These are phyloP conservation scores for Stentor roeselii DNA, from an alignment of 73 alveolate genomes.

Conservation along the genomic window DNA sequence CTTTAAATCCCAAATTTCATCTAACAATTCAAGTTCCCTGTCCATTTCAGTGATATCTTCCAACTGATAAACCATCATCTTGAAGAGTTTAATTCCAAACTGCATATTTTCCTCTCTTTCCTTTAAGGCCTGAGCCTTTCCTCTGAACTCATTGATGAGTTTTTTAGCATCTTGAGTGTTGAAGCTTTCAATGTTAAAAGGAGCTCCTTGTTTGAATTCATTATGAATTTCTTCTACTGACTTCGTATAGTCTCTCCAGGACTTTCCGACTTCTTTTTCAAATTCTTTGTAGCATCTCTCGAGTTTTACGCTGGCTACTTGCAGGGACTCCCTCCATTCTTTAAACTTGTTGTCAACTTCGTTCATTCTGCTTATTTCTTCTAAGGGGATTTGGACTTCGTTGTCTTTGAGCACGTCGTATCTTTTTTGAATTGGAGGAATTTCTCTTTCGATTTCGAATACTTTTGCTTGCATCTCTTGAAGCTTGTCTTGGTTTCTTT, in stretches of 20 bases:
- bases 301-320: conserved; percentile 57
- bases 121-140: conserved; percentile 49
- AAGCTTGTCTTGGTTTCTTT: conserved; percentile 17
- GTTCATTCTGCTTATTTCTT: conserved; percentile 44
- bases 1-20: conserved; percentile 80
- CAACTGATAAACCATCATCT: conserved; percentile 46
- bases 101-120: conserved; percentile 82
- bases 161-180: conserved; percentile 67
- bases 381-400: conserved; percentile 41
- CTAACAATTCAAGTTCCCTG: conserved; percentile 51
- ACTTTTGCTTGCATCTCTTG: conserved; percentile 26
- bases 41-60: conserved; percentile 45
- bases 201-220: conserved; percentile 73
- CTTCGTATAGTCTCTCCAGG: conserved; percentile 77
- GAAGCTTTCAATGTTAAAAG: conserved; percentile 64
- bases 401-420: conserved; percentile 77
- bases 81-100: conserved; percentile 82
- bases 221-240: conserved; percentile 75
- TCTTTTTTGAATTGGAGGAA: conserved; percentile 62
- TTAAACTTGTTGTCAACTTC: conserved; percentile 38
- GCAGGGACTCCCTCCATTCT: conserved; percentile 69
- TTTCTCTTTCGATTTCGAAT: conserved; percentile 62
- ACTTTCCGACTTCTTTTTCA: conserved; percentile 67
- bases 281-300: conserved; percentile 61
- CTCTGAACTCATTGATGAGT: conserved; percentile 61